phyloP scores from a whole-genome alignment of 176 grass and related monocot genomes.

The Leersia perrieri region DNA sequence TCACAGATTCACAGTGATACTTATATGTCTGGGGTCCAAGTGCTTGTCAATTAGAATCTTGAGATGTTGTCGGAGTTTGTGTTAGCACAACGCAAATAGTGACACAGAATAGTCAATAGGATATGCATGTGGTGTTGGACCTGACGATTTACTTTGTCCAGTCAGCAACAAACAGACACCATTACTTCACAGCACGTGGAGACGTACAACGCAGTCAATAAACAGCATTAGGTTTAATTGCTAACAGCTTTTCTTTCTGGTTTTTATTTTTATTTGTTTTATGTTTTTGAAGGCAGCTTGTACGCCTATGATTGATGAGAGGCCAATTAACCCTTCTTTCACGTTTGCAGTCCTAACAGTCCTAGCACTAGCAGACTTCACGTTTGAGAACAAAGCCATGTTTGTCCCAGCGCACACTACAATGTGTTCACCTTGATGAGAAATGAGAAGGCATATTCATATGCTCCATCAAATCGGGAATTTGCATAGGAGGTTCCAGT shows the following conservation, averaged over 20 bases:
- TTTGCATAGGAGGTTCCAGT: background rate
- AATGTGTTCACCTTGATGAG: background rate
- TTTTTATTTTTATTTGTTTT: background rate
- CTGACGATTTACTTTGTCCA: constrained; percentile 7
- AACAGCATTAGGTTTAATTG: background rate
- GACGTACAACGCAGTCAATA: background rate
- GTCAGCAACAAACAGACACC: constrained; percentile 12
- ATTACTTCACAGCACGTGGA: background rate
- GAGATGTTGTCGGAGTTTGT: constrained; percentile 29
- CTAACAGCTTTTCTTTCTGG: background rate
- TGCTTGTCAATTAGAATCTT: constrained; percentile 37
- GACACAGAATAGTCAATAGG: constrained; percentile 25
- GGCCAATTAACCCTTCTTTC: background rate
- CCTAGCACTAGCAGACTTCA: no score
- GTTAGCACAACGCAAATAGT: constrained; percentile 12
- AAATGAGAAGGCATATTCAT: background rate
- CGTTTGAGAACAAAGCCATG: background rate
- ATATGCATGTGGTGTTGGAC: constrained; percentile 9
- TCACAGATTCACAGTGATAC: no score
- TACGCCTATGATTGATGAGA: no score
- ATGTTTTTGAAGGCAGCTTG: background rate
- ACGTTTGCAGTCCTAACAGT: background rate
- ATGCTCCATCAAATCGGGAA: background rate
- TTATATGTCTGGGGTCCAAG: constrained; percentile 20
- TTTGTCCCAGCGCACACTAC: background rate